These are phyloP conservation scores for Ceratocystis harringtonii DNA, from an alignment of 2,329 filamentous ascomycete genomes.

Conservation along the genomic window DNA sequence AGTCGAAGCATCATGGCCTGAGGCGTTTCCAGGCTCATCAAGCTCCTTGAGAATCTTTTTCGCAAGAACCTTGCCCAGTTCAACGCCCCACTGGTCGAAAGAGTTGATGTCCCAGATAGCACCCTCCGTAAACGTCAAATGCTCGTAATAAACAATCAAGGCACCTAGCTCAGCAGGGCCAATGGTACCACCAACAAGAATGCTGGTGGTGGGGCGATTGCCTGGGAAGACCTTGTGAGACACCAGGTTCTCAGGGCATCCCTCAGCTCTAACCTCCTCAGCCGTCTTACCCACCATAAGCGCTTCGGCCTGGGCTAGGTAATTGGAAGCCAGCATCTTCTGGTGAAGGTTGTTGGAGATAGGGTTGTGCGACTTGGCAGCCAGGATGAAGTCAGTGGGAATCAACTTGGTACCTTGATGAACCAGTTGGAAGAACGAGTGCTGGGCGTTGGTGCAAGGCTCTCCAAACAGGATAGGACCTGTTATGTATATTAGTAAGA, in stretches of 20 bases:
- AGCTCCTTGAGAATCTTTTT: constrained; percentile 84
- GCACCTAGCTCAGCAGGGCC: constrained; percentile 87
- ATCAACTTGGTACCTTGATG: constrained; percentile 99
- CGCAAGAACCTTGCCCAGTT: constrained; percentile 88
- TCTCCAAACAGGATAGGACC: constrained; percentile 90
- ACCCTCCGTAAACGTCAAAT: constrained; percentile 93
- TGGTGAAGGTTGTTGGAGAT: constrained; percentile 87
- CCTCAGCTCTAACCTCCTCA: constrained; percentile 63
- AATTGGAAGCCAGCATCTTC: constrained; percentile 88
- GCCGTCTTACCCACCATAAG: constrained; percentile 83
- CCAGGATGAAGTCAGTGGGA: constrained; percentile 93
- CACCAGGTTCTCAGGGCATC: constrained; percentile 57
- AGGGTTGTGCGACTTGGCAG: constrained; percentile 92
- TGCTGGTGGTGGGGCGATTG: constrained; percentile 91
- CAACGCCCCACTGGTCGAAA: constrained; percentile 99
- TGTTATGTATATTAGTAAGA: constrained; percentile 20
- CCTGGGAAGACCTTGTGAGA: constrained; percentile 99
- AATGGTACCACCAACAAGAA: constrained; percentile 78
- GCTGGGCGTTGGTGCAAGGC: constrained; percentile 96
- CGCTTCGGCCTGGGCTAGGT: constrained; percentile 76
- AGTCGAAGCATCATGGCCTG: constrained; percentile 73
- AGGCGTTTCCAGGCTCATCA: constrained; percentile 56
- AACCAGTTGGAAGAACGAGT: constrained; percentile 99
- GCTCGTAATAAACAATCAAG: constrained; percentile 97
- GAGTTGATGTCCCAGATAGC: constrained; percentile 99